These are phyloP conservation scores for Colletotrichum kahawae DNA, from an alignment of 2,329 filamentous ascomycete genomes.

Conservation along the genomic window DNA sequence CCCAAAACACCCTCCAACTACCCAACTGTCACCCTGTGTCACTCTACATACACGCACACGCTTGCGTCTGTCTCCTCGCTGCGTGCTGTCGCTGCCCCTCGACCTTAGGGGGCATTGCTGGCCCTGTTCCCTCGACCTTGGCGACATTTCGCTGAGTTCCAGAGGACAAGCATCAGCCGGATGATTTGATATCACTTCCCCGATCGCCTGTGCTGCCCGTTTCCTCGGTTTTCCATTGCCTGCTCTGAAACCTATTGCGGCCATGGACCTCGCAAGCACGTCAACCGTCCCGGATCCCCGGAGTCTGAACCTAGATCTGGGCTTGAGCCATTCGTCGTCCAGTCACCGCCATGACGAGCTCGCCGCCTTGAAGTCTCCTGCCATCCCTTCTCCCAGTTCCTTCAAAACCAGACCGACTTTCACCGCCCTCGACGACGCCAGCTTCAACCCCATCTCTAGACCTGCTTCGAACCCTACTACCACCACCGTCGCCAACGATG, in stretches of 20 bases:
- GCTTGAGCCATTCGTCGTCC: slow-evolving; percentile 5
- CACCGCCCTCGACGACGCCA: background rate
- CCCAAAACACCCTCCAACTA: background rate
- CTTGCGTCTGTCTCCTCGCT: background rate
- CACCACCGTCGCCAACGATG: slow-evolving; percentile 7
- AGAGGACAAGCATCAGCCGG: background rate
- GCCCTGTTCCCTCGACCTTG: background rate
- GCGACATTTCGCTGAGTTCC: background rate
- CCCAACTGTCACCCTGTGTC: background rate
- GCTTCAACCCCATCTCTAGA: background rate
- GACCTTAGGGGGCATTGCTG: background rate
- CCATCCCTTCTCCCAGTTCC: background rate
- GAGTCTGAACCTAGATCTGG: slow-evolving; percentile 4
- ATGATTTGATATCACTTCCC: slow-evolving; percentile 10
- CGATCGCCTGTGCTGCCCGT: background rate
- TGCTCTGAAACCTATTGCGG: slow-evolving; percentile 15
- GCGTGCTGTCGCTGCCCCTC: background rate
- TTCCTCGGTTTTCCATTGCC: background rate
- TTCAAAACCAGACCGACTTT: slow-evolving; percentile 19
- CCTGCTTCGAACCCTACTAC: background rate
- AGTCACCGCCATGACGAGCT: slow-evolving; percentile 14
- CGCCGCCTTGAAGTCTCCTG: background rate
- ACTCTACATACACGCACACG: background rate
- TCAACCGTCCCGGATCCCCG: slow-evolving; percentile 21
- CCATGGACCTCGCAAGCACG: slow-evolving; percentile 21